Evolutionary conservation across 2,329 filamentous ascomycete genomes (phyloP).

Genomic region (Beauveria medogensis): DNA sequence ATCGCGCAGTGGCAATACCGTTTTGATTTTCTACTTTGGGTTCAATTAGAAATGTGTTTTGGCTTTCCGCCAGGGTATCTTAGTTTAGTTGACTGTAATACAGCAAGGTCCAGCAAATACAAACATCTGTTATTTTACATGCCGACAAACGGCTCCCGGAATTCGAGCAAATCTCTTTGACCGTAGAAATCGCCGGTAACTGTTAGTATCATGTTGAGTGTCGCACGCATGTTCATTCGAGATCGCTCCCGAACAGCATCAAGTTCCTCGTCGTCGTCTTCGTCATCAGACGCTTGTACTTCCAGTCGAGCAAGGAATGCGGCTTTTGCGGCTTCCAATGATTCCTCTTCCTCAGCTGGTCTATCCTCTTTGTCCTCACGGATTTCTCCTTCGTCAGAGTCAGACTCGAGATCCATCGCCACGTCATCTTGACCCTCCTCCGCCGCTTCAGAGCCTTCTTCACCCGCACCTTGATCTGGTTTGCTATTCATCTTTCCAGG

Average conservation of each 20-base stretch:
- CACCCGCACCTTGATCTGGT: slow-evolving; percentile 2
- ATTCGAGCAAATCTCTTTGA: slow-evolving; percentile 75
- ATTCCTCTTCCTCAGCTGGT: neutral
- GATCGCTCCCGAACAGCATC: slow-evolving; percentile 25
- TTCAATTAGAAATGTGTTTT: neutral
- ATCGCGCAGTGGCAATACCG: neutral
- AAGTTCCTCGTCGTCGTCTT: slow-evolving; percentile 17
- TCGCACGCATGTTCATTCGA: slow-evolving; percentile 52
- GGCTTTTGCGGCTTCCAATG: slow-evolving; percentile 40
- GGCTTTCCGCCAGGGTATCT: slow-evolving; percentile 8
- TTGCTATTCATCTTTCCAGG: slow-evolving; percentile 14
- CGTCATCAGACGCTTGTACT: slow-evolving; percentile 15
- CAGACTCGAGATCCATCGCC: slow-evolving; percentile 35
- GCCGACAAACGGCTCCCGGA: slow-evolving; percentile 52
- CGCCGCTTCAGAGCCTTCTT: slow-evolving; percentile 16
- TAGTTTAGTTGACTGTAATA: neutral
- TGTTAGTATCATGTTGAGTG: slow-evolving; percentile 86
- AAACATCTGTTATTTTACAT: neutral
- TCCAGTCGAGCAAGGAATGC: slow-evolving; percentile 40
- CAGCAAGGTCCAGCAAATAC: neutral
- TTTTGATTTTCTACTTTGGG: neutral
- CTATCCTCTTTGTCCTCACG: slow-evolving; percentile 21
- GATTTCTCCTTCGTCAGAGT: slow-evolving; percentile 30
- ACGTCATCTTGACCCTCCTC: slow-evolving; percentile 24
- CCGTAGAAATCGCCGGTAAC: slow-evolving; percentile 84